Conservation (phyloP, 768 basidiomycete species). For the Dioszegia crocea region DNA sequence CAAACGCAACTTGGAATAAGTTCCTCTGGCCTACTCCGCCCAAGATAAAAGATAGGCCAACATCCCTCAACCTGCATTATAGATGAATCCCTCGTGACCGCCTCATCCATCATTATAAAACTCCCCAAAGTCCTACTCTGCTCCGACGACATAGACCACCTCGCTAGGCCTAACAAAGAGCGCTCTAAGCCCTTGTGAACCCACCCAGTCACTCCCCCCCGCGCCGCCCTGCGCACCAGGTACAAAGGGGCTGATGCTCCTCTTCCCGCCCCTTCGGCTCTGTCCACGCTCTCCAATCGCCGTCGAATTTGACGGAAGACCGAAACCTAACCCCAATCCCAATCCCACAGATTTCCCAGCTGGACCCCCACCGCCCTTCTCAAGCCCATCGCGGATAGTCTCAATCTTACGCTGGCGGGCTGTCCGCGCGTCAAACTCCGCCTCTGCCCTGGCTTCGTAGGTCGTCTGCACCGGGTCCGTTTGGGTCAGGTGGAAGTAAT, state of each 20-base stretch:
- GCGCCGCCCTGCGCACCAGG: not conserved
- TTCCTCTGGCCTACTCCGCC: too few species aligned
- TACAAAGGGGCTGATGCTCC: slow-evolving; percentile 23
- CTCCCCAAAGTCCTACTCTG: slow-evolving; percentile 7
- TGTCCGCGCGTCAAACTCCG: slow-evolving; percentile 5
- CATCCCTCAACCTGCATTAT: too few species aligned
- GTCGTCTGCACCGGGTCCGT: not conserved
- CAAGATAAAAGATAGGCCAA: too few species aligned
- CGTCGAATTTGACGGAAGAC: not conserved
- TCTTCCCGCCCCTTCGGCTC: not conserved
- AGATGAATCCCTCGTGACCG: too few species aligned
- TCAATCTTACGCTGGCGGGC: slow-evolving; percentile 22
- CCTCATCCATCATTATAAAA: too few species aligned
- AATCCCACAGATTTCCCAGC: slow-evolving; percentile 5
- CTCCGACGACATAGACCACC: slow-evolving; percentile 41
- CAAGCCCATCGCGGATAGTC: slow-evolving; percentile 7
- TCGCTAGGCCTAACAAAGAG: slow-evolving; percentile 44
- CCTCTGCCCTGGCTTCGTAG: not conserved
- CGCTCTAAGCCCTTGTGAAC: slow-evolving; percentile 14
- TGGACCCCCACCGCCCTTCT: not conserved
- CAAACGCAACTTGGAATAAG: too few species aligned
- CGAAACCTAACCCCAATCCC: slow-evolving; percentile 5
- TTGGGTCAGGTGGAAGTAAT: slow-evolving; percentile 30
- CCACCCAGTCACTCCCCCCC: slow-evolving; percentile 5
- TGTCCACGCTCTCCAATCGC: not conserved